Percentiles rank a stretch among this genome's conserved stretches.
Evolutionary conservation across 164 flowering plant species (phyloP).

Genomic region (Kalanchoe fedtschenkoi): DNA sequence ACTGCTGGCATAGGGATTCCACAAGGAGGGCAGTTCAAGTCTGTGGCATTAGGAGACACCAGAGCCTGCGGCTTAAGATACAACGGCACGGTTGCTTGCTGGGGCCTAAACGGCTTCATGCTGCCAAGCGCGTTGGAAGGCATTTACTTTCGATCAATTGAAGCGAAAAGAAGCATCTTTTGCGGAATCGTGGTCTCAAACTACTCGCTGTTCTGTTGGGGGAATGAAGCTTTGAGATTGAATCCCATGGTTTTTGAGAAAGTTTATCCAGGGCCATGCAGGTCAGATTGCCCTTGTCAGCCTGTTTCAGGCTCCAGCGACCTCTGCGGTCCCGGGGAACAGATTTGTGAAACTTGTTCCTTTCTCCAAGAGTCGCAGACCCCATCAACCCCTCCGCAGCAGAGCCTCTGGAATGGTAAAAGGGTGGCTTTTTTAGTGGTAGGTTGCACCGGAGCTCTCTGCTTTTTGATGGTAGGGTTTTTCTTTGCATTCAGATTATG

Average conservation of each 20-base stretch:
- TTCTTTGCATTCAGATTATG: constrained; percentile 25
- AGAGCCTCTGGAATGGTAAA: constrained; percentile 15
- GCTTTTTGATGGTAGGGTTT: constrained; percentile 14
- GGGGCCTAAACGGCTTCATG: constrained; percentile 44
- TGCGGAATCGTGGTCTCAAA: constrained; percentile 42
- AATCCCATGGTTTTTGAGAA: constrained; percentile 21
- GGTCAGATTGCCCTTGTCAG: constrained; percentile 22
- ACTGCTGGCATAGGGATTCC: constrained; percentile 17
- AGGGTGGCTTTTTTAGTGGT: constrained; percentile 47
- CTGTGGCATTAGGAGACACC: constrained; percentile 53
- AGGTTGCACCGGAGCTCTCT: constrained; percentile 42
- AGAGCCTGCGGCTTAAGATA: constrained; percentile 42
- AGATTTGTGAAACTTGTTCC: constrained; percentile 27
- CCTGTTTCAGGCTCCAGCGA: constrained; percentile 11
- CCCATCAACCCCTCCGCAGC: not conserved
- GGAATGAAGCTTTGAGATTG: constrained; percentile 17
- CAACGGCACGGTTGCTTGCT: constrained; percentile 48
- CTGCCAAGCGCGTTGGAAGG: constrained; percentile 29
- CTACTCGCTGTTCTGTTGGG: constrained; percentile 64
- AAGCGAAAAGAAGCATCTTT: constrained; percentile 39
- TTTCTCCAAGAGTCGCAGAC: not conserved
- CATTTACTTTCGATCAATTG: constrained; percentile 22
- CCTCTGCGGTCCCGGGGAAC: constrained; percentile 23
- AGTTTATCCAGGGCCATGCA: constrained; percentile 61
- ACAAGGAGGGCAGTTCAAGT: constrained; percentile 28